A percentile compares a stretch with the other conserved stretches of the same genome.
Conservation (phyloP, 805 yeast species). For the Barnettozyma wickerhamii region DNA sequence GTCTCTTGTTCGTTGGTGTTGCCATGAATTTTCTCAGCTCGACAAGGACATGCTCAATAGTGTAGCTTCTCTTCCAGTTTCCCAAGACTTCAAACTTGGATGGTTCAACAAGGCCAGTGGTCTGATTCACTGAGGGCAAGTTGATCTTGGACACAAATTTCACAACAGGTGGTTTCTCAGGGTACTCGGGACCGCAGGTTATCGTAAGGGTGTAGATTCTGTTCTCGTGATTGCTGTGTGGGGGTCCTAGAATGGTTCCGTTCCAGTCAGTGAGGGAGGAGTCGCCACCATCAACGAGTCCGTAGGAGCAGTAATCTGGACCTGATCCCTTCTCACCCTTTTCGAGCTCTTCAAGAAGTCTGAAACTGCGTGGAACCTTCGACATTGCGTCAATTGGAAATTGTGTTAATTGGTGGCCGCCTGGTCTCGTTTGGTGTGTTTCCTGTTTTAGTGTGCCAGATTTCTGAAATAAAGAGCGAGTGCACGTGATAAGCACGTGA, state of each 20-base stretch:
- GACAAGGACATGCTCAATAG: constrained; percentile 88
- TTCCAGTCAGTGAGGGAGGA: constrained; percentile 95
- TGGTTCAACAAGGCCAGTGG: constrained; percentile 51
- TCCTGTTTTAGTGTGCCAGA: too few species aligned
- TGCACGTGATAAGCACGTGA: neutral
- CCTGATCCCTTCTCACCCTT: constrained; percentile 98
- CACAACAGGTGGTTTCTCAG: constrained; percentile 84
- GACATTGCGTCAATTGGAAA: constrained; percentile 39
- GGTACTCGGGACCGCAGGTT: constrained; percentile 80
- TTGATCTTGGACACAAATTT: constrained; percentile 80
- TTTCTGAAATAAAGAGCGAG: too few species aligned
- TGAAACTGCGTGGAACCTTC: constrained; percentile 82
- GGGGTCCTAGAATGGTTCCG: constrained; percentile 97
- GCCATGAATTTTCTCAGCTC: constrained; percentile 94
- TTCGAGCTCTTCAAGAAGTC: constrained; percentile 92
- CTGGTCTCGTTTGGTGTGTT: too few species aligned
- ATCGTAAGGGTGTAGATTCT: constrained; percentile 83
- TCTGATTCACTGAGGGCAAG: constrained; percentile 80
- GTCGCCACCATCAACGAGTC: constrained; percentile 85
- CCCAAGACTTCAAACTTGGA: constrained; percentile 61
- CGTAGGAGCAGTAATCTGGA: constrained; percentile 95
- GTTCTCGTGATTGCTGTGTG: constrained; percentile 86
- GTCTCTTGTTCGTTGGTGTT: constrained; percentile 69
- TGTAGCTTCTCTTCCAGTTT: constrained; percentile 83
- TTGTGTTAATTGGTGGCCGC: neutral